phyloP scores from a whole-genome alignment of 1,139 yeast species.

The Petasospora fabianii region DNA sequence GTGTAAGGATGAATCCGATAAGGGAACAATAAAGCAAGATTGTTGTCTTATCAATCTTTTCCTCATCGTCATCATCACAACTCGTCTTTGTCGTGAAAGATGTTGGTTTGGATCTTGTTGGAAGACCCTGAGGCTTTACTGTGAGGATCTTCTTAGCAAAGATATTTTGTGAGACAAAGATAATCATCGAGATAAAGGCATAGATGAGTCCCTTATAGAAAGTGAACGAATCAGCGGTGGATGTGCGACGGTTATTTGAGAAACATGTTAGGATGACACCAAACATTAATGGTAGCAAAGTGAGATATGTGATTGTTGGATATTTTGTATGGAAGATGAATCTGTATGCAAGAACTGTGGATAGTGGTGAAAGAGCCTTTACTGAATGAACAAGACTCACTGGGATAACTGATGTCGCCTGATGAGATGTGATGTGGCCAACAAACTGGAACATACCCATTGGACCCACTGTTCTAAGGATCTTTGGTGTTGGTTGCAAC shows the following conservation, averaged over 20 bases:
- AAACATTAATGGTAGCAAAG: constrained; percentile 68
- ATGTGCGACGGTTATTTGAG: constrained; percentile 20
- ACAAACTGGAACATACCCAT: constrained; percentile 91
- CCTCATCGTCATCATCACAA: constrained; percentile 21
- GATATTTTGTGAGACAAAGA: constrained; percentile 88
- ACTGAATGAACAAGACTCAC: constrained; percentile 90
- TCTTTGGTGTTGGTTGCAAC: constrained; percentile 48
- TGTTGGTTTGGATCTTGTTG: constrained; percentile 16
- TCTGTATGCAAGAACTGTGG: constrained; percentile 80
- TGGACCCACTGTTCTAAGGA: constrained; percentile 71
- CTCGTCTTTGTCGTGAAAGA: constrained; percentile 11
- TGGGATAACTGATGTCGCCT: constrained; percentile 83
- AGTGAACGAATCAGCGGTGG: constrained; percentile 30
- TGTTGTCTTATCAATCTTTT: constrained; percentile 69
- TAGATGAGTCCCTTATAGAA: constrained; percentile 63
- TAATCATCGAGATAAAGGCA: constrained; percentile 78
- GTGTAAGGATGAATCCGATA: constrained; percentile 72
- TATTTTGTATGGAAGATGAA: constrained; percentile 55
- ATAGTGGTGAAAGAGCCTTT: constrained; percentile 83
- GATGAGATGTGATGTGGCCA: constrained; percentile 87
- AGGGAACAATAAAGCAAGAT: constrained; percentile 80
- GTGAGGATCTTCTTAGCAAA: constrained; percentile 84
- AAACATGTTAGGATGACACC: constrained; percentile 86
- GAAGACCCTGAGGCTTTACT: constrained; percentile 31
- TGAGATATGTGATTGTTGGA: constrained; percentile 63